Base-by-base conservation (phyloP, 2,329 filamentous ascomycete genomes). In the Aureobasidium sp. region DNA sequence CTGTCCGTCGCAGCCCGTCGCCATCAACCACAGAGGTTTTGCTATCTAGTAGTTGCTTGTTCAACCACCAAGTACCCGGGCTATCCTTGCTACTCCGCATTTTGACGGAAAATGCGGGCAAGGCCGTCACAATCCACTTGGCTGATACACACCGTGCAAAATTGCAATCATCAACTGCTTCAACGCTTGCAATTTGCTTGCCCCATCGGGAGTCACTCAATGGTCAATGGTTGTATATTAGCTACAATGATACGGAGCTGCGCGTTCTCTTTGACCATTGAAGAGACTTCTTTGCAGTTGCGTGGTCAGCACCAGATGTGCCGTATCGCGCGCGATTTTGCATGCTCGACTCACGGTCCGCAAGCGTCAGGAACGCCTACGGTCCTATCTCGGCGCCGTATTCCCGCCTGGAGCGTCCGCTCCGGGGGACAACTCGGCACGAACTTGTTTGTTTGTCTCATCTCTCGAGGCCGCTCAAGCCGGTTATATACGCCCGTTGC, bases 401-500 rank as follows among this genome's bases (percentile, higher is more conserved):
- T 47, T 37, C 13, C 39, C 53, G 53, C 53, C 53, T 44, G 25
- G 39, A 55, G 39, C 36, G 42, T 47, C 54, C 32, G 54, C 30
- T 47, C 41, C 30, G 54, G 54, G 53, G 42, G 25, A 21, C 39
- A 44, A 44, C n/a, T 34, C 52, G 52, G 52, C 10, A 55, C 52
- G 42, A 58, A 58, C 54, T 58, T 58, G 54, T 58, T 58, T 58
- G 54, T 58, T 58, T 47, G 54, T 58, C 54, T 58, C 54, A 58
- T 58, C 54, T 47, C 42, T 47, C 32, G 15, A 47, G 32, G 21
- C 54, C 34, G 34, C 34, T 37, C 34, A 37, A 15, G 34, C 34
- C 54, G 54, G 54, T 36, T 30, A 34, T 45, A 47, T 37, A 58
- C 54, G 47, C 29, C 54, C 54, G 54, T 58, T 47, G 25, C 32